Evolutionary conservation across 176 grass and related monocot species (phyloP), one percentile per base, ranked within the genome.

Genomic region (Paspalum vaginatum): DNA sequence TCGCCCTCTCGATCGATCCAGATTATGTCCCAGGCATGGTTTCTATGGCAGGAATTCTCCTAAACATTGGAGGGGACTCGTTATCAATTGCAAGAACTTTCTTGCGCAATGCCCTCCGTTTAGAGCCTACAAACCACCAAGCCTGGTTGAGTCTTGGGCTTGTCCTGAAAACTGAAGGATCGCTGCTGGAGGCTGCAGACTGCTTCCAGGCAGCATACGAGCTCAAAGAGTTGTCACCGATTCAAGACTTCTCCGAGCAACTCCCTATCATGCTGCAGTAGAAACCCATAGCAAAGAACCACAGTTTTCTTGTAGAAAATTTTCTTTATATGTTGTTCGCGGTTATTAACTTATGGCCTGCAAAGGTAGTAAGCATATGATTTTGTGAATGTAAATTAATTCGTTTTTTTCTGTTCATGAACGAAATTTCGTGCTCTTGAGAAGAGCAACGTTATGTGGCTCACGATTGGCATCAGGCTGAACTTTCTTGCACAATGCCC

Each of bases 141-240:
- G 90, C 90, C 26, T 98, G 95, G 95, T 69, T 98, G 86, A 78
- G 84, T 74, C 92, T 98, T 38, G 92, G 95, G 45, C 82, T 84
- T 22, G 86, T 91, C 85, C 80, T 89, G 56, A 90, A 95, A 86
- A 63, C 42, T 67, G 88, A 95, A 88, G 96, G 90, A 17, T 91
- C 84, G 0, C 53, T 72, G 26, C 67, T 79, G 70, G 91, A 98
- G 84, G 96, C 96, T 43, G 96, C 88, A 1, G 92, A 95, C 50
- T 93, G 90, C 84, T 95, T 98, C 74, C 88, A 95, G 68, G 91
- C 92, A 82, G 92, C 96, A 42, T 89, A 95, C 16, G 96, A 95
- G 79, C 86, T 98, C 40, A 87, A 65, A 83, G 91, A 98, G 64
- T 76, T 90, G 49, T 85, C 86, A 18, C 92, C 96, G 6, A 88